Evolutionary conservation across 768 basidiomycete species (phyloP), one percentile per base, ranked within the genome.

Genomic region (Trametes cingulata): DNA sequence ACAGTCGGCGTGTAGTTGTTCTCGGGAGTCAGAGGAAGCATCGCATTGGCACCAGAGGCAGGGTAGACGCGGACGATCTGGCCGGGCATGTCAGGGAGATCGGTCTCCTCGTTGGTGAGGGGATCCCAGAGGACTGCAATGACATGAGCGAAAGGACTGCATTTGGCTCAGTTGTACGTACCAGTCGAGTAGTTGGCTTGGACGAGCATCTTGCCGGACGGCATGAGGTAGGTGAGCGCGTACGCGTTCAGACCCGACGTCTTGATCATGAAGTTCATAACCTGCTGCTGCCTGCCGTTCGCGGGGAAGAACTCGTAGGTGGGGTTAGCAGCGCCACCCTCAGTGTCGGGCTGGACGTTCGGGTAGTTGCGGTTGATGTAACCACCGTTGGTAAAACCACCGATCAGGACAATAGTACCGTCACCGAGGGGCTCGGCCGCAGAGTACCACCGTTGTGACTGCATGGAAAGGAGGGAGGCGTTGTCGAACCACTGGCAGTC

Each of bases 21-120:
- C 24, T 80, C 88, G 5, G 91, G 89, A 1, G 91, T 95, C 17
- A 98, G 80, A 7, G 95, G 95, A 0, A 98, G 81, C 89, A 98
- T 93, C 40, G 90, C 90, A 2, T 82, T 82, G 0, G 89, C 95
- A 33, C 91, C 93, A 9, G 93, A 93, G 0, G 90, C 95, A 9
- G 94, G 94, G 69, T 95, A 95, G 4, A 93, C 90, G 29, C 93
- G 88, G 20, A 83, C 85, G 45, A 95, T 85, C 43, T 79, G 75
- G 29, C 78, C 77, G 0, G 90, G 91, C 89, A 91, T 91, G 62
- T 82, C 74, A 2, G 91, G 90, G 12, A 92, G 79, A 2, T 77
- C 75, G 0, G 79, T 85, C 70, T 91, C 88, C 4, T 71, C 53
- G 68, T 90, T 90, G 29, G 69, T 73, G 6, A 74, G 67, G 41